A percentile compares a stretch with the other conserved stretches of the same genome.
Conservation (phyloP, 345 rosid species). For the Bruguiera parviflora region DNA sequence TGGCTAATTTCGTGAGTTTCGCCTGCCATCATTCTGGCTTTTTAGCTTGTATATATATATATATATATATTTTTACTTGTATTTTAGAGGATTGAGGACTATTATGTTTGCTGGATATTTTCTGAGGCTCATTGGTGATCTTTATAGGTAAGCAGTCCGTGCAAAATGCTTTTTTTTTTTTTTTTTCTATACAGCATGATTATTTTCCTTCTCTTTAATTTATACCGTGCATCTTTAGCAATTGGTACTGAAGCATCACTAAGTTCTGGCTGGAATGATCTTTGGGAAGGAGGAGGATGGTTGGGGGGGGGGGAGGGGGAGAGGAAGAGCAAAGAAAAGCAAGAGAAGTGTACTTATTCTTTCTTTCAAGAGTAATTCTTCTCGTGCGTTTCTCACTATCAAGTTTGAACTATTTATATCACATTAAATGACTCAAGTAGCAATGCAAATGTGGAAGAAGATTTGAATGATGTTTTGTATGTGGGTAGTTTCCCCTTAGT, state of each 20-base stretch:
- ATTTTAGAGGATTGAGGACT: constrained; percentile 27
- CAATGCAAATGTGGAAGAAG: too few relatives aligned
- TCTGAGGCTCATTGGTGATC: constrained; percentile 26
- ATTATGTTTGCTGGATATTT: constrained; percentile 42
- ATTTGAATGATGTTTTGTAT: too few relatives aligned
- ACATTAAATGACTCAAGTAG: too few relatives aligned
- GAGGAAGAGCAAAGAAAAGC: too few relatives aligned
- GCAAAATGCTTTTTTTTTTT: background rate
- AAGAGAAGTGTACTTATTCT: too few relatives aligned
- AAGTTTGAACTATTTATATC: too few relatives aligned
- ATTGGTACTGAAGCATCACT: background rate
- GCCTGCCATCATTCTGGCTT: background rate
- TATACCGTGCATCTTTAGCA: background rate
- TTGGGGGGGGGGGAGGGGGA: too few relatives aligned
- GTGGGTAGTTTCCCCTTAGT: too few relatives aligned
- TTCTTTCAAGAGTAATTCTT: too few relatives aligned
- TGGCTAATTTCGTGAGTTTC: background rate
- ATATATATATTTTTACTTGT: background rate
- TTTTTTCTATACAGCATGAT: background rate
- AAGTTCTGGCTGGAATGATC: background rate
- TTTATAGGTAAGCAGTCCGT: constrained; percentile 23
- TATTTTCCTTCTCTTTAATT: background rate
- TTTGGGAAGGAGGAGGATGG: too few relatives aligned
- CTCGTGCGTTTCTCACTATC: too few relatives aligned
- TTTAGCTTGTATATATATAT: too few relatives aligned